phyloP scores from a whole-genome alignment of 192 early-diverging fungal genomes.

The Allomyces javanicus region DNA sequence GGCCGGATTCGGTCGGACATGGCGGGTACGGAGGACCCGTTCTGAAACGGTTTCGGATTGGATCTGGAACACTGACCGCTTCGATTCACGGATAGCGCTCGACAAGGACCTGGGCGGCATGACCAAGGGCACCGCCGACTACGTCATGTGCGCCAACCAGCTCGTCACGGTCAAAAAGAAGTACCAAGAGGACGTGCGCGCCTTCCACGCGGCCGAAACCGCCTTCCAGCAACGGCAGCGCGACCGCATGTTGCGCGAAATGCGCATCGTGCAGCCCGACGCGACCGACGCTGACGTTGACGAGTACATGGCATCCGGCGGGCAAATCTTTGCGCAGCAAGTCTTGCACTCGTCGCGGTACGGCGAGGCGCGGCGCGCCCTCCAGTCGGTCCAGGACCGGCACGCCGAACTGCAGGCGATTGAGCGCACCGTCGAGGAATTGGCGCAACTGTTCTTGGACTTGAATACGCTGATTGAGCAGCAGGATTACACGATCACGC shows the following conservation, averaged over 20 bases:
- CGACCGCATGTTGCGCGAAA: not conserved
- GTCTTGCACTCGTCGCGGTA: not conserved
- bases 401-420: not conserved
- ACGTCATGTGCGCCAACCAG: conserved; percentile 1
- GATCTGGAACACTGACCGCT: no score
- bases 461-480: not conserved
- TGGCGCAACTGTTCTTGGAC: not conserved
- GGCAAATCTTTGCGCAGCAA: not conserved
- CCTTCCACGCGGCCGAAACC: not conserved
- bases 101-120: not conserved
- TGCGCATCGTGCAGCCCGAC: not conserved
- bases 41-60: no score
- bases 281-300: not conserved
- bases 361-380: not conserved
- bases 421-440: not conserved
- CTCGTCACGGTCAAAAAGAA: not conserved
- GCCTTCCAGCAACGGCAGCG: not conserved
- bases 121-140: not conserved
- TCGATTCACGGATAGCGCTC: not conserved
- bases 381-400: not conserved
- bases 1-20: not conserved
- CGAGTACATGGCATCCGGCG: not conserved
- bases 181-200: not conserved
- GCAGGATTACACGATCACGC: not conserved
- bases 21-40: not conserved